Conservation (phyloP, 768 basidiomycete genomes). For the Phanerodontia chrysosporium region DNA sequence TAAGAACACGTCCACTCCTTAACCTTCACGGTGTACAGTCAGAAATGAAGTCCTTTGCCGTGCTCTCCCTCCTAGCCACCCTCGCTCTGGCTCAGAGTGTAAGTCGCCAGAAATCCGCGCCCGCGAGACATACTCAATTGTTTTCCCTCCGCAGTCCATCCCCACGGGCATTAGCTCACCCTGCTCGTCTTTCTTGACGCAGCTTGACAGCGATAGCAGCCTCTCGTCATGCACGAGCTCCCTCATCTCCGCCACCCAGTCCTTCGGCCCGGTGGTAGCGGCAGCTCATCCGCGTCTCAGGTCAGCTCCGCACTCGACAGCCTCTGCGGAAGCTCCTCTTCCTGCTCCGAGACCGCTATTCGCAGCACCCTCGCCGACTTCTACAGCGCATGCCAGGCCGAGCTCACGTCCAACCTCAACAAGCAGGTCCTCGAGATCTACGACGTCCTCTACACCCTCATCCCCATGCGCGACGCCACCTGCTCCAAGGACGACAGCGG, state of each 20-base stretch:
- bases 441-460: slow-evolving; percentile 72
- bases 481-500: slow-evolving; percentile 74
- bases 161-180: slow-evolving; percentile 56
- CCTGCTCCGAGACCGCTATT: slow-evolving; percentile 58
- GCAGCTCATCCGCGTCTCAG: slow-evolving; percentile 34
- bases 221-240: slow-evolving; percentile 59
- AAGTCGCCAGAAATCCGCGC: slow-evolving; percentile 13
- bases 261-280: slow-evolving; percentile 42
- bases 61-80: slow-evolving; percentile 48
- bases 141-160: slow-evolving; percentile 47
- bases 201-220: slow-evolving; percentile 56
- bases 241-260: slow-evolving; percentile 54
- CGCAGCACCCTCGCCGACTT: slow-evolving; percentile 63
- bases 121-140: not conserved
- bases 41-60: slow-evolving; percentile 50
- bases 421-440: slow-evolving; percentile 58
- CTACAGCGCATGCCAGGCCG: slow-evolving; percentile 62
- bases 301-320: slow-evolving; percentile 48
- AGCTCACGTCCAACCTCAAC: slow-evolving; percentile 55
- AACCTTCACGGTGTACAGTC: slow-evolving; percentile 14
- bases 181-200: slow-evolving; percentile 56
- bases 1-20: slow-evolving; percentile 37
- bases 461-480: slow-evolving; percentile 60
- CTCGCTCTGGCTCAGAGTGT: slow-evolving; percentile 50
- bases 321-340: slow-evolving; percentile 47